Conservation (phyloP, 495 filamentous ascomycete genomes). For the Podospora bellae-mahoneyi region DNA sequence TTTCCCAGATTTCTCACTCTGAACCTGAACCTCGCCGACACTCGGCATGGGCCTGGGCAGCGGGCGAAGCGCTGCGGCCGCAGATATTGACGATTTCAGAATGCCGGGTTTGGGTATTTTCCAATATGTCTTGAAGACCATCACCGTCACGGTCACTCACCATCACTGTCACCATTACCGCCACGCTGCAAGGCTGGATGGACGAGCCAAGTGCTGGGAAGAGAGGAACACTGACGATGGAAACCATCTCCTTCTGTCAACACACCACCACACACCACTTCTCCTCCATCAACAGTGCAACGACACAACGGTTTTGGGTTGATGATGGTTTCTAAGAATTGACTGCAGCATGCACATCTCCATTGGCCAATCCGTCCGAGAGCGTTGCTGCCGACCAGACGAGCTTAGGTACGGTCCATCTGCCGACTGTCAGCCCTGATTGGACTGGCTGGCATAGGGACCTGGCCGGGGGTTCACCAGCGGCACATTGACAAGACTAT, state of each 20-base stretch:
- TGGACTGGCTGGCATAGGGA: slow-evolving; percentile 4
- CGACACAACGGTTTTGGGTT: not conserved
- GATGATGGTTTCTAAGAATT: slow-evolving; percentile 11
- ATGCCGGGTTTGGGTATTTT: slow-evolving; percentile 8
- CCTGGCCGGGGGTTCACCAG: slow-evolving; percentile 12
- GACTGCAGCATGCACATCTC: slow-evolving; percentile 12
- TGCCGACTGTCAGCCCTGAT: slow-evolving; percentile 12
- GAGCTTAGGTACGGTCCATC: slow-evolving; percentile 8
- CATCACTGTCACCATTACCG: not conserved
- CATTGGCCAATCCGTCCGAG: slow-evolving; percentile 1
- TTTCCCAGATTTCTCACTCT: slow-evolving; percentile 8
- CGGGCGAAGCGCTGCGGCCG: slow-evolving; percentile 16
- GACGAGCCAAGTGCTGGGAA: slow-evolving; percentile 8
- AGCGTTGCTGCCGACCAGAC: not conserved
- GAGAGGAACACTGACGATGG: not conserved
- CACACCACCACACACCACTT: slow-evolving; percentile 4
- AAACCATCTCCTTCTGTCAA: not conserved
- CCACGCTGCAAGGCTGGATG: not conserved
- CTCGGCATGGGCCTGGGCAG: not conserved
- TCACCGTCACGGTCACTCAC: not conserved
- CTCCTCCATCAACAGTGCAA: slow-evolving; percentile 5
- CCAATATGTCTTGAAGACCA: not conserved
- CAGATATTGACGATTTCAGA: not conserved
- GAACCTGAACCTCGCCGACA: not conserved
- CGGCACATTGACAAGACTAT: slow-evolving; percentile 21